Base-by-base conservation (phyloP, 2,329 filamentous ascomycete genomes). In the Cladosporium sp. region DNA sequence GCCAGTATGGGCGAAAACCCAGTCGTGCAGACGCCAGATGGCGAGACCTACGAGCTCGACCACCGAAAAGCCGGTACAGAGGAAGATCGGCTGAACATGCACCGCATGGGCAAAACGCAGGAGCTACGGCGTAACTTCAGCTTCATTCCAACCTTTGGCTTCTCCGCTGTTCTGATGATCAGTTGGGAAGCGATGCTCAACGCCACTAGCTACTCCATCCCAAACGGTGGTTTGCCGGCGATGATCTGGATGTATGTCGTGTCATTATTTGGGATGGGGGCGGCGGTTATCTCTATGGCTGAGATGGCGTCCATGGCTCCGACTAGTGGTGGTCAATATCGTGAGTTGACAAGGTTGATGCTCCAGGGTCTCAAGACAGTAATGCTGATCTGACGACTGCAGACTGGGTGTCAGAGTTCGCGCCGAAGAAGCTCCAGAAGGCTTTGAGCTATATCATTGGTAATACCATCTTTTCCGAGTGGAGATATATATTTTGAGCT, bases 151-250 rank as follows among this genome's bases (percentile, higher is more conserved):
- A 46, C 28, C 25, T 46, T 59, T 48, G 57, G 57, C 2, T 46
- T 59, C 16, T 28, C 71, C 3, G 70, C 70, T 23, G 68, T 71
- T 14, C 51, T 74, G 43, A 60, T 48, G 58, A 32, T 32, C 18
- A 60, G 25, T 28, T 60, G 58, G 58, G 36, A 48, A 32, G 58
- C 36, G 10, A 28, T 46, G 30, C 46, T 60, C 36, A 48, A 32
- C 39, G 58, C 36, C 23, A 46, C 23, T 14, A 46, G 25, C 36
- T 60, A 30, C 46, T 30, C 46, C 25, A 26, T 60, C 3, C 25
- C 46, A 5, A 60, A 60, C 18, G 58, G 58, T 4, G 58, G 58
- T 25, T 21, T 48, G 10, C 25, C 58, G 18, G 58, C 25, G 16
- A 48, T 32, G 28, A 60, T 63, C 2, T 63, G 59, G 59, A 34